Evolutionary conservation across 345 rosid genomes (phyloP), one percentile per base, ranked within the genome.

Genomic region (Brassica napus): DNA sequence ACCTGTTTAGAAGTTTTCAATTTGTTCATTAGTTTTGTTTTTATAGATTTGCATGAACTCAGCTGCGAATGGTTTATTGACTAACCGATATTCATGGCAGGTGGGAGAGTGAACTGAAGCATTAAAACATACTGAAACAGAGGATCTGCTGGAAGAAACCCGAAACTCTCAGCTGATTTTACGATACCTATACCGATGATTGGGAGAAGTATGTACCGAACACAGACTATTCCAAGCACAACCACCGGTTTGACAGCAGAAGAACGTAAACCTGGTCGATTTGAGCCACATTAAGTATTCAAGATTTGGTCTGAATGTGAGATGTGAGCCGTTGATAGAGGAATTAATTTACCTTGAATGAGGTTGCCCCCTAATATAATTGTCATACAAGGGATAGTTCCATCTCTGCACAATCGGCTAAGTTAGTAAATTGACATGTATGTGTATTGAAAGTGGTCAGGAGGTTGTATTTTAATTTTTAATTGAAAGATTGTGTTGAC

Each of bases 331-430:
- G 8, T 70, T 34, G 61, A 10, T 21, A 32, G 26, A 57, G 39
- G 35, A 47, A 59, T 42, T 63, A 49, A 12, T 44, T 63, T 73
- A 91, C 98, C 99, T 85, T 89, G 90, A n/a, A 87, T 83, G 72
- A 95, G 98, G 86, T 93, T 95, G 79, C 97, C 98, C 63, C 99
- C 98, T 15, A 95, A 80, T 68, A 95, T 93, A 79, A 95, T 92
- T 4, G 93, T 95, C 81, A 91, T 90, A 31, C 92, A 91, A 63
- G 99, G 98, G 70, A 95, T 89, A 4, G 98, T 93, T 70, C 91
- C 99, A 76, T 90, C 90, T 71, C 99, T 93, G 83, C 83, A 81
- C 3, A 66, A 47, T 47, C 1, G 11, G 34, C 42, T n/a, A 21
- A 49, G 79, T 75, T 63, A 80, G 61, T 69, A 54, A 28, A 7